Base-by-base conservation (phyloP, 805 yeast genomes). In the Candida wancherniae region DNA sequence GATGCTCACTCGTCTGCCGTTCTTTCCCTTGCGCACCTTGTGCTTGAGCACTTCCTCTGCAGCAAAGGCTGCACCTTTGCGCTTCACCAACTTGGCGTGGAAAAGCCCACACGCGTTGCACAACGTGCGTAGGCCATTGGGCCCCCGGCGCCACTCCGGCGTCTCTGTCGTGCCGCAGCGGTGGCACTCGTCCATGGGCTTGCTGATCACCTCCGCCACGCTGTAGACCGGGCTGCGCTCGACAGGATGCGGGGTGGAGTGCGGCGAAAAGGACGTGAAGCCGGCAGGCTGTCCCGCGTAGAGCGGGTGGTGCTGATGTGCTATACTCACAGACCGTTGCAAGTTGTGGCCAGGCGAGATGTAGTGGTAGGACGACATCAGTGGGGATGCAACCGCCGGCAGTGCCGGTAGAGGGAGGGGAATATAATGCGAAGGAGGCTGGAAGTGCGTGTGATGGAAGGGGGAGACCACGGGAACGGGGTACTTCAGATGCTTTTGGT, bases 131-230 rank as follows among this genome's bases (percentile, higher is more conserved):
- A 61, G 65, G 2, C 69, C 69, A 26, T 61, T 60, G 8, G 69
- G 69, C 4, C 69, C 69, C 26, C 68, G 47, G 31, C 69, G 47
- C 69, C 69, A 63, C 42, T 63, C 69, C 5, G 68, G 69, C 2
- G 69, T 63, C 35, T 65, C 70, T 2, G 69, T 63, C 20, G 69
- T 64, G 10, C 69, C 70, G 37, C 71, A 65, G 19, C 71, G 44
- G 33, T 65, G 70, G 33, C 71, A 65, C 38, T 56, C 58, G 37
- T 63, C 61, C 31, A 45, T 48, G 19, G 57, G 54, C 35, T 37
- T 39, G 29, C 37, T 38, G 22, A 40, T 31, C 14, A 44, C 36
- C 17, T 42, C 50, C 4, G 47, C 40, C 9, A 32, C 37, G 16
- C 23, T 33, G 31, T 31, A 36, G 7, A 29, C 26, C 9, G 19